Evolutionary conservation across 2,329 filamentous ascomycete species (phyloP).

Genomic region (Colletotrichum phormii): DNA sequence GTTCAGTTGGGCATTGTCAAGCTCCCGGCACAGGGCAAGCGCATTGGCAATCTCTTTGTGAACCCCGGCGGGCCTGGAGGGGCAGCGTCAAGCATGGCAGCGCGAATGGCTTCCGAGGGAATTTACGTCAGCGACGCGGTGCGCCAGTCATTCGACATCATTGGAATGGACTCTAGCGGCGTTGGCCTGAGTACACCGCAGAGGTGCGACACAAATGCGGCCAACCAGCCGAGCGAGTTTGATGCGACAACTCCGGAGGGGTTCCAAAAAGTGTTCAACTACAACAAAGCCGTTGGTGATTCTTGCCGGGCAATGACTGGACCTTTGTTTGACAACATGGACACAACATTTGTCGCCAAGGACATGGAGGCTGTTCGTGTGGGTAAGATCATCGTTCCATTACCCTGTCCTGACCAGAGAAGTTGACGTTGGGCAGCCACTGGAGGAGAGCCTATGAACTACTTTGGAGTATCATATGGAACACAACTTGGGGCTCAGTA

Average conservation of each 20-base stretch:
- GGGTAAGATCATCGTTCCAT: background rate
- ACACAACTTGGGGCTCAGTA: constrained; percentile 26
- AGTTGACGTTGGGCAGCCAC: background rate
- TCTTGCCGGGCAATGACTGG: constrained; percentile 28
- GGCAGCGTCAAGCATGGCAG: constrained; percentile 27
- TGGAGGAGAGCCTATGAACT: constrained; percentile 20
- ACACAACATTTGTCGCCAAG: constrained; percentile 17
- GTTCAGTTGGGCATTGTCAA: constrained; percentile 23
- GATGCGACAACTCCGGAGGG: constrained; percentile 31
- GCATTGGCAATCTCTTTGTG: constrained; percentile 28
- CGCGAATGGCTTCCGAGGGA: background rate
- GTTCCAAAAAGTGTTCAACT: constrained; percentile 13
- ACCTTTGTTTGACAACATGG: constrained; percentile 21
- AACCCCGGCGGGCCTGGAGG: constrained; percentile 30
- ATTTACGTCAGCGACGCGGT: constrained; percentile 24
- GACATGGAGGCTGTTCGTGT: constrained; percentile 28
- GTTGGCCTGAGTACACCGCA: constrained; percentile 19
- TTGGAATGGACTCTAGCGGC: constrained; percentile 27
- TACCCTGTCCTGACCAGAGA: background rate
- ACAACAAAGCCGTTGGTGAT: constrained; percentile 26
- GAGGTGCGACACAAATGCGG: constrained; percentile 11
- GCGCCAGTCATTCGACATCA: constrained; percentile 14
- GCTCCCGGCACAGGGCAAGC: constrained; percentile 10
- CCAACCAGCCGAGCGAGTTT: constrained; percentile 26
- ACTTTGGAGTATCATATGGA: constrained; percentile 29